Percentiles rank a stretch among this genome's conserved stretches.
Evolutionary conservation across 2,329 filamentous ascomycete species (phyloP).

Genomic region (Pseudocercospora eumusae): DNA sequence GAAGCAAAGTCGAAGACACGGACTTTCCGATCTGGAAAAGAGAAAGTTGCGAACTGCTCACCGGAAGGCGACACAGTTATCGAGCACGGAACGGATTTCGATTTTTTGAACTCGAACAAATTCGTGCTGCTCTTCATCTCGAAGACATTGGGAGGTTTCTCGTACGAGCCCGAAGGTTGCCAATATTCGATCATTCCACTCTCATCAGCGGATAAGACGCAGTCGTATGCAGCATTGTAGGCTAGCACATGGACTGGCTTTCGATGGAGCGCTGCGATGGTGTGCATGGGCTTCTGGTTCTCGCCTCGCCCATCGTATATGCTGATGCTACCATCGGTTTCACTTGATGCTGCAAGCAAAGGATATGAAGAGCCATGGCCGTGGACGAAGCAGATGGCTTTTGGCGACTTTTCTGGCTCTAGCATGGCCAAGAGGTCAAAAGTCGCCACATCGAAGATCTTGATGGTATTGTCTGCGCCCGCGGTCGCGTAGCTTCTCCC

Average conservation of each 20-base stretch:
- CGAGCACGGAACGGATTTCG: slow-evolving; percentile 79
- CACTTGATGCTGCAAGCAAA: slow-evolving; percentile 78
- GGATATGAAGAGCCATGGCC: slow-evolving; percentile 83
- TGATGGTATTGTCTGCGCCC: slow-evolving; percentile 74
- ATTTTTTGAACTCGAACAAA: slow-evolving; percentile 94
- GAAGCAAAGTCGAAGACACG: slow-evolving; percentile 90
- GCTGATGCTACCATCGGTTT: slow-evolving; percentile 68
- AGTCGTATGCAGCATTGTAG: slow-evolving; percentile 86
- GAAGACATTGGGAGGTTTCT: slow-evolving; percentile 91
- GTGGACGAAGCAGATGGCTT: slow-evolving; percentile 89
- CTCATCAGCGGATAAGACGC: slow-evolving; percentile 85
- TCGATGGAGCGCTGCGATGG: slow-evolving; percentile 75
- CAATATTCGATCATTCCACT: slow-evolving; percentile 97
- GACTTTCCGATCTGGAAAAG: slow-evolving; percentile 89
- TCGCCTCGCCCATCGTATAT: slow-evolving; percentile 92
- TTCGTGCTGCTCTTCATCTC: slow-evolving; percentile 91
- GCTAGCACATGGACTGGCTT: slow-evolving; percentile 79
- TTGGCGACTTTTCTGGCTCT: slow-evolving; percentile 71
- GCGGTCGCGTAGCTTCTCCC: slow-evolving; percentile 91
- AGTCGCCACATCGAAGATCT: slow-evolving; percentile 70
- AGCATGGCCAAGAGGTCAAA: slow-evolving; percentile 78
- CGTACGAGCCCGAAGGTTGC: slow-evolving; percentile 75
- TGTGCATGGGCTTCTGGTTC: slow-evolving; percentile 72
- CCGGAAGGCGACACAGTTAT: slow-evolving; percentile 85
- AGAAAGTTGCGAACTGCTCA: slow-evolving; percentile 82